phyloP scores from a whole-genome alignment of 1,284 basidiomycete species.

The Wolfiporia cocos region DNA sequence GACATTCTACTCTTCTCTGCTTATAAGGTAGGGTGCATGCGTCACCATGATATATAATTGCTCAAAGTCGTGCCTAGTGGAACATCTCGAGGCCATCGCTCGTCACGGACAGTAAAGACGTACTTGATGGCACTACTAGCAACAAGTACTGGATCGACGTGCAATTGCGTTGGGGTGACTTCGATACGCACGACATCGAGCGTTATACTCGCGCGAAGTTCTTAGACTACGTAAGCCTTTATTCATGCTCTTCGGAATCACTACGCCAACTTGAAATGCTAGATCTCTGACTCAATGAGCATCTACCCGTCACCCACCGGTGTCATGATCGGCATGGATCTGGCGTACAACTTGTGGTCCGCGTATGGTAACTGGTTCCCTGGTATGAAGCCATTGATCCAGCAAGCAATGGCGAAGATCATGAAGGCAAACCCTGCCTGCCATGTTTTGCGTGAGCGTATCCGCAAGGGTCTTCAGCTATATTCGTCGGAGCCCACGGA shows the following conservation, averaged over 20 bases:
- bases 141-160: constrained; percentile 99
- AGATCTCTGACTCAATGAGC: constrained; percentile 93
- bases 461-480: constrained; percentile 95
- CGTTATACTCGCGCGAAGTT: constrained; percentile 98
- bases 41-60: background rate
- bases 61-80: constrained; percentile 56
- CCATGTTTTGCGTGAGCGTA: constrained; percentile 97
- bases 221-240: constrained; percentile 76
- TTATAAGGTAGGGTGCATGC: constrained; percentile 59
- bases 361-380: constrained; percentile 99
- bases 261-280: background rate
- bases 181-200: constrained; percentile 98
- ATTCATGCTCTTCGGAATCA: background rate
- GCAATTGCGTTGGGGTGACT: constrained; percentile 98
- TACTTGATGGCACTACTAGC: constrained; percentile 93
- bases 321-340: constrained; percentile 96
- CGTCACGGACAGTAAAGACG: constrained; percentile 95
- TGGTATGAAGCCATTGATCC: constrained; percentile 95
- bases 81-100: constrained; percentile 96
- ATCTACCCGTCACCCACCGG: constrained; percentile 99
- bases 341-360: constrained; percentile 99
- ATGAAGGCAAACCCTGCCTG: constrained; percentile 99
- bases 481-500: constrained; percentile 99
- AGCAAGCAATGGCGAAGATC: constrained; percentile 99
- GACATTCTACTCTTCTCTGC: constrained; percentile 97